These are phyloP conservation scores for Polychytrium aggregatum DNA, from an alignment of 192 early-diverging fungal species.

Conservation along the genomic window DNA sequence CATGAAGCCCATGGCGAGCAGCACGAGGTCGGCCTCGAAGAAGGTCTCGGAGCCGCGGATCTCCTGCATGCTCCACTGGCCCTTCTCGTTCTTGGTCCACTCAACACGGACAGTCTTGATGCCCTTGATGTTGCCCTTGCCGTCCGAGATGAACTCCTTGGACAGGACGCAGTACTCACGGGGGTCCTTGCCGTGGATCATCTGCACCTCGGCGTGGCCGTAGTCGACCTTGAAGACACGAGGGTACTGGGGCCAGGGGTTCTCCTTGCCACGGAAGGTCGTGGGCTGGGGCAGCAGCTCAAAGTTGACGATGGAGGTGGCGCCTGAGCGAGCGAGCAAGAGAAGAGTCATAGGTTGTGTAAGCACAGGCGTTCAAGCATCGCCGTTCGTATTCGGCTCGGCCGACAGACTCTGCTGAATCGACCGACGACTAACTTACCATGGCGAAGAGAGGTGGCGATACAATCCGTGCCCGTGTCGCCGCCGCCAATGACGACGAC, in stretches of 20 bases:
- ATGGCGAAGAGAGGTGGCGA: constrained; percentile 85
- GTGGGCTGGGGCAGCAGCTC: constrained; percentile 94
- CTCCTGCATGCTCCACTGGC: constrained; percentile 85
- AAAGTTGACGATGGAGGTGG: constrained; percentile 86
- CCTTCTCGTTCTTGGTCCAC: constrained; percentile 72
- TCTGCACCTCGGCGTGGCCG: constrained; percentile 83
- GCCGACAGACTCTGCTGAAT: no score
- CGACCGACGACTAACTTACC: no score
- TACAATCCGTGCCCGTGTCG: constrained; percentile 95
- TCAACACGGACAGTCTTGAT: constrained; percentile 92
- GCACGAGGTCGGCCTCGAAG: constrained; percentile 81
- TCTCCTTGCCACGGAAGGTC: constrained; percentile 65
- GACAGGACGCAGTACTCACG: constrained; percentile 90
- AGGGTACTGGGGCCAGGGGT: constrained; percentile 98
- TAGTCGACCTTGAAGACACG: constrained; percentile 94
- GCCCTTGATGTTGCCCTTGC: constrained; percentile 68
- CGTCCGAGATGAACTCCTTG: constrained; percentile 87
- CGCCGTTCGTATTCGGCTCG: no score
- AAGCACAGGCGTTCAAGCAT: no score
- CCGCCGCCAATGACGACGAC: constrained; percentile 98
- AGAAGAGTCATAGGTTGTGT: neutral
- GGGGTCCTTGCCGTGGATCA: constrained; percentile 87
- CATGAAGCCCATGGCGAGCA: constrained; percentile 93
- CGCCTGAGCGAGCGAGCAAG: constrained; percentile 32
- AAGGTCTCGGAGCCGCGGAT: constrained; percentile 73